Evolutionary conservation across 805 yeast species (phyloP).

Genomic region (Candida easanensis): DNA sequence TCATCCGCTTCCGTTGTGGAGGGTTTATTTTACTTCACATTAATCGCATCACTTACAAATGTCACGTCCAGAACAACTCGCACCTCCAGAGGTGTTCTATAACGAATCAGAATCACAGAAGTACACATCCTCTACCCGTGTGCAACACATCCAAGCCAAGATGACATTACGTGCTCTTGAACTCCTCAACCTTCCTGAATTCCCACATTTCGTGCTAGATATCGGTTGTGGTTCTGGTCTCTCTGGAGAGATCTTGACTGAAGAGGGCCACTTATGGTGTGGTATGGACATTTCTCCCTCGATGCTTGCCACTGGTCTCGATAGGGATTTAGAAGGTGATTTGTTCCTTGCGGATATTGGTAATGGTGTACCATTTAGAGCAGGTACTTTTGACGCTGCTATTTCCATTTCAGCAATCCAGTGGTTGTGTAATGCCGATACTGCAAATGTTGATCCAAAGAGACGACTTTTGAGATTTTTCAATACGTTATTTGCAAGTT

Average conservation of each 20-base stretch:
- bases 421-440: constrained; percentile 97
- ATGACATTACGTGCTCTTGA: constrained; percentile 96
- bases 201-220: constrained; percentile 70
- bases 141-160: constrained; percentile 96
- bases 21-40: no score
- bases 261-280: constrained; percentile 92
- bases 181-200: constrained; percentile 57
- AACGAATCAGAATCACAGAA: constrained; percentile 87
- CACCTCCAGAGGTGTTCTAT: constrained; percentile 95
- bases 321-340: constrained; percentile 92
- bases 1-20: no score
- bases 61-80: constrained; percentile 96
- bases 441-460: constrained; percentile 77
- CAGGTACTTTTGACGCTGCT: constrained; percentile 96
- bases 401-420: constrained; percentile 93
- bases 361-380: constrained; percentile 87
- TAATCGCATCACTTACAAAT: no score
- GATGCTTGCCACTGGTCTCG: constrained; percentile 93
- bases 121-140: constrained; percentile 92
- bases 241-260: constrained; percentile 88
- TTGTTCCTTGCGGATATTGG: constrained; percentile 91
- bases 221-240: constrained; percentile 97
- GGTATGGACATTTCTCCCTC: constrained; percentile 97
- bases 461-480: constrained; percentile 78
- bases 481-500: constrained; percentile 79